A percentile compares a stretch with the other conserved stretches of the same genome.
These are phyloP conservation scores for Deinandra increscens DNA, from an alignment of 129 eudicot genomes.

Conservation along the genomic window DNA sequence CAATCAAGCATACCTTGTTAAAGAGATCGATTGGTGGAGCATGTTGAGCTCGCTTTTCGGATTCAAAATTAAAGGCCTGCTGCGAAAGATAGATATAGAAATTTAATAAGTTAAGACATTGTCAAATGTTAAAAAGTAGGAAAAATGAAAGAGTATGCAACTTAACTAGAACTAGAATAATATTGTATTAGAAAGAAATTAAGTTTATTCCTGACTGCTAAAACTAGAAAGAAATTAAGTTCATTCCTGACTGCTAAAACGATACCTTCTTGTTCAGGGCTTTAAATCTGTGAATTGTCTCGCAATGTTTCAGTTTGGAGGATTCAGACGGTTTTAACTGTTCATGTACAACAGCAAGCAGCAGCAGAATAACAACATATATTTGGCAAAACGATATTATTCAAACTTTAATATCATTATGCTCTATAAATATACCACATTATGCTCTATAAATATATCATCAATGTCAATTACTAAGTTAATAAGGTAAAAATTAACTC, in stretches of 20 bases:
- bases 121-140: not conserved
- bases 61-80: constrained; percentile 80
- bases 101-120: not conserved
- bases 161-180: not conserved
- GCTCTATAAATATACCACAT: no score
- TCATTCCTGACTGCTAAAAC: no score
- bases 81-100: not conserved
- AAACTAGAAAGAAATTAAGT: no score
- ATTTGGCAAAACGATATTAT: no score
- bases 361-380: no score
- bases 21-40: constrained; percentile 81
- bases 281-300: constrained; percentile 52
- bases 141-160: not conserved
- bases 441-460: no score
- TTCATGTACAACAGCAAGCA: no score
- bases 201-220: not conserved
- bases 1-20: constrained; percentile 81
- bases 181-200: not conserved
- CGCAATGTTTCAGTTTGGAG: no score
- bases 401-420: no score
- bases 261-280: constrained; percentile 78
- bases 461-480: no score
- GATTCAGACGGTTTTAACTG: not conserved
- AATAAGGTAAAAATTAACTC: no score
- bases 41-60: constrained; percentile 59